A percentile compares a stretch with the other conserved stretches of the same genome.
phyloP scores from a whole-genome alignment of 148 eudicot species.

The Vaccinium macrocarpon region DNA sequence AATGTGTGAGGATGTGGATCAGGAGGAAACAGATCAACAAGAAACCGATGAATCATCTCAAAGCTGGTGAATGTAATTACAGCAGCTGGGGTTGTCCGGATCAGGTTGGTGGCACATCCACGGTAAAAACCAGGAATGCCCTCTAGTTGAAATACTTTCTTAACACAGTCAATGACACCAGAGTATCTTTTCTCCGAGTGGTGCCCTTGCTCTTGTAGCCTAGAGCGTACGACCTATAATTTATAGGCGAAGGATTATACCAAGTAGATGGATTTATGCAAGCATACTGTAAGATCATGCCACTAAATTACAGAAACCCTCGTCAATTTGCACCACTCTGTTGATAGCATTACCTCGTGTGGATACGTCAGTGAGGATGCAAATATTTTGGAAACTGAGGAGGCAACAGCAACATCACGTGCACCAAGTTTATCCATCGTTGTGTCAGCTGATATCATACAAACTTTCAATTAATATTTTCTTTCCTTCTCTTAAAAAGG shows the following conservation, averaged over 20 bases:
- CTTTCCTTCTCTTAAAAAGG: neutral
- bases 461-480: neutral
- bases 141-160: slow-evolving; percentile 64
- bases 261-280: neutral
- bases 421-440: slow-evolving; percentile 68
- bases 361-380: slow-evolving; percentile 99
- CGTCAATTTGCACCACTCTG: neutral
- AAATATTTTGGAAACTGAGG: slow-evolving; percentile 89
- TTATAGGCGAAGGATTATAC: neutral
- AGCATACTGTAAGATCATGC: neutral
- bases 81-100: slow-evolving; percentile 96
- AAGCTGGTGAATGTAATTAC: slow-evolving; percentile 97
- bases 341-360: slow-evolving; percentile 71
- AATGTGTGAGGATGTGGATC: slow-evolving; percentile 59
- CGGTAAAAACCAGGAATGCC: slow-evolving; percentile 93
- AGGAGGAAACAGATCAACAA: slow-evolving; percentile 47
- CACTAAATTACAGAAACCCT: neutral
- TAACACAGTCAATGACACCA: slow-evolving; percentile 76
- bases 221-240: slow-evolving; percentile 85
- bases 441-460: slow-evolving; percentile 51
- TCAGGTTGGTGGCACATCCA: slow-evolving; percentile 87
- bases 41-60: slow-evolving; percentile 93
- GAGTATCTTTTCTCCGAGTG: slow-evolving; percentile 77
- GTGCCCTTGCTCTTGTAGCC: slow-evolving; percentile 96
- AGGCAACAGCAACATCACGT: slow-evolving; percentile 82